Base-by-base conservation (phyloP, 1,284 basidiomycete species). In the Irpex sp. region DNA sequence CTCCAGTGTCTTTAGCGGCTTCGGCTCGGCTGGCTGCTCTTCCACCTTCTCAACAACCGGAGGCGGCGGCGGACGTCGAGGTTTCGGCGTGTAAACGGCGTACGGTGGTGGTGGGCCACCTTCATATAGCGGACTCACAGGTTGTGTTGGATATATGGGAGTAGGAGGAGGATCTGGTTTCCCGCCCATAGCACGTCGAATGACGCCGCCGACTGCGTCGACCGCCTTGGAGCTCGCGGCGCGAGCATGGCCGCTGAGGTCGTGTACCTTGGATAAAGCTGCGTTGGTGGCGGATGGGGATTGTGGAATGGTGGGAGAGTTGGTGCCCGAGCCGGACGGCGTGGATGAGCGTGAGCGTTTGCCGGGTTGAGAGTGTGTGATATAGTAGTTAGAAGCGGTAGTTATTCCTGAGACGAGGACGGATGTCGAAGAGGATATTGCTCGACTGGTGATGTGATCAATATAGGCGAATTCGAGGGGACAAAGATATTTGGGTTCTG, bases 341-440 rank as follows among this genome's bases (percentile, higher is more conserved):
- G 56, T 46, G 26, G 43, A 54, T n/a, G 63, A 78, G 13, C 50
- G 9, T 51, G 50, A 51, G 13, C 50, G 50, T 61, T 69, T 76
- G 68, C 67, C 70, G 1, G 89, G 84, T 8, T 78, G 76, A 2
- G 87, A 84, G 67, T 86, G 79, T 5, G 78, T 71, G 62, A 90
- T 84, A 76, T 90, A 93, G 66, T 81, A 81, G 50, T 83, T 79
- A 4, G 90, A 86, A 0, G 88, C 89, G 2, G 79, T 73, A 2
- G 82, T 82, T 67, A 93, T 83, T 1, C 86, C 87, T 1, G 81
- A 81, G 35, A 87, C 74, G 21, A 92, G 77, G 36, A 88, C 79
- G 35, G 82, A 86, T 3, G 91, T 89, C 1, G 87, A 85, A 13
- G 81, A 78, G 1, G 90, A 82, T 61, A 94, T 90, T 0, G 85